Base-by-base conservation (phyloP, 192 early-diverging fungal species). In the Coemansia sp. region DNA sequence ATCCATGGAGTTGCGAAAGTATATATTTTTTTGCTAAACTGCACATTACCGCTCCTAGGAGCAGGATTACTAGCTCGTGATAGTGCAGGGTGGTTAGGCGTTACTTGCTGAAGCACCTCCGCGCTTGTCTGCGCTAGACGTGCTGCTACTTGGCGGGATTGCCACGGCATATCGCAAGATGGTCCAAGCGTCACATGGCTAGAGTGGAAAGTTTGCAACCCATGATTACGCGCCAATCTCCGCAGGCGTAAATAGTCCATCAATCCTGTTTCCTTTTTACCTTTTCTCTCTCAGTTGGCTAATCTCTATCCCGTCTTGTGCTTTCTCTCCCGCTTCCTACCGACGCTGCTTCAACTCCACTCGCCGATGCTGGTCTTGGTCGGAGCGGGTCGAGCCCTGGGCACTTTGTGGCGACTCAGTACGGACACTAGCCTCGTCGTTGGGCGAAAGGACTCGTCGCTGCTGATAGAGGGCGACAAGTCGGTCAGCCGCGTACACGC, bases 401-500 rank as follows among this genome's bases (percentile, higher is more conserved):
- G 76, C 20, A 60, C 58, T 10, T 36, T 73, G 1, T 78, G 70
- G 65, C 60, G 62, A 59, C 67, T 78, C 31, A 59, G 56, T 15
- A 70, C 76, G 12, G 54, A 37, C 1, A 25, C 53, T 1, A 20
- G 37, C 17, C 49, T 78, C 12, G 45, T 46, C 4, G 70, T 78
- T 25, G 76, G 76, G 6, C 76, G 76, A 36, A 78, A 78, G 59
- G 70, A 45, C 32, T 54, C 60, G 8, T 37, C 70, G 6, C 65
- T 78, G 11, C 49, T 68, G 20, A 63, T 78, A 24, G 76, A 73
- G n/a, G 62, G 67, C 17, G 76, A 78, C 60, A 63, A 69, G 40
- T 78, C 76, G 7, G 76, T 78, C 35, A 78, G 76, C 37, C 51
- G 76, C 9, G 35, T 29, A 6, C 76, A 78, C 36, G 76, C 76